Evolutionary conservation across 2,329 filamentous ascomycete species (phyloP), one percentile per base, ranked within the genome.

Genomic region (Pleoardoris graminearum): DNA sequence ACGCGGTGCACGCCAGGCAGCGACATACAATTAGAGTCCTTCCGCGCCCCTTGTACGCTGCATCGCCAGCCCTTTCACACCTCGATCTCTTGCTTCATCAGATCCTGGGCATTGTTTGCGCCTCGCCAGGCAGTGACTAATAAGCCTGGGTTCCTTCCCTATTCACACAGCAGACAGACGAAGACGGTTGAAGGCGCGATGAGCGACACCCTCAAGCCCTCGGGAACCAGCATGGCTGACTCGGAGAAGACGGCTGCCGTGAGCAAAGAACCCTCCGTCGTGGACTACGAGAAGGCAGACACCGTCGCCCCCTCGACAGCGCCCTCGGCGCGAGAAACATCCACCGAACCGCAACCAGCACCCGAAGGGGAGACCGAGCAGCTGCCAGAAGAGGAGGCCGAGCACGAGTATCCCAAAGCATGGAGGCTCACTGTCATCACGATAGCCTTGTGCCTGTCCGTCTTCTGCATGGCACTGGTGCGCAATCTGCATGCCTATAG

Each of bases 391-490:
- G 60, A 66, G 5, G 67, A 67, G 4, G 68, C 67, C 25, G 54
- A 65, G 19, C 66, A 69, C 41, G 70, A 69, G n/a, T 73, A 73
- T 42, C 70, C 70, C 0, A 70, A 62, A 1, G 62, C 63, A 46
- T 71, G 66, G 65, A 70, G 65, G 48, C 59, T 73, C 4, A 50
- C 60, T 4, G 61, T 62, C 38, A 73, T 72, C 48, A 71, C 67
- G 5, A 43, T 70, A 14, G 70, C 69, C 12, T 54, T 73, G 8
- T 71, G 68, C 41, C 54, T 73, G 29, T 68, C 66, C 7, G 69
- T 73, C n/a, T 73, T 73, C 44, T 73, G 70, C 48, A 72, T 72
- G 69, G 70, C 71, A 16, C 49, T 73, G 61, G 69, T 71, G 48
- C 48, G 69, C 58, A 38, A 21, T 17, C 11, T 41, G 25, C 17